These are phyloP conservation scores for Fusarium mundagurra DNA, from an alignment of 2,329 filamentous ascomycete genomes.

Conservation along the genomic window DNA sequence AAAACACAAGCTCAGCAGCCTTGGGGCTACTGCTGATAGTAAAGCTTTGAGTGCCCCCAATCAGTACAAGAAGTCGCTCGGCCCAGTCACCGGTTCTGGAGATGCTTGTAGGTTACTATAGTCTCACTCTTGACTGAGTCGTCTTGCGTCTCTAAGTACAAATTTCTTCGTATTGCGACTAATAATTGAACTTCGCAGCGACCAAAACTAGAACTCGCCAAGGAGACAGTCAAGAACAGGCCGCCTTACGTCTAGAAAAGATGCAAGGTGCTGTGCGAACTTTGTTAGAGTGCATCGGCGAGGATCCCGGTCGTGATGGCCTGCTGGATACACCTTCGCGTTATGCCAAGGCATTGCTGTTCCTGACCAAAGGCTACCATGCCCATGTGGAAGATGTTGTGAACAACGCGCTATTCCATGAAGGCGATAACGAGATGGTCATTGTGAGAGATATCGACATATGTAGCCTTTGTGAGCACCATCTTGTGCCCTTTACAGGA, in stretches of 20 bases:
- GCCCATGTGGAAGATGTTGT: conserved; percentile 91
- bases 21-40: conserved; percentile 43
- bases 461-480: conserved; percentile 86
- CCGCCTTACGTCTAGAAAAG: conserved; percentile 62
- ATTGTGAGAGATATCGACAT: conserved; percentile 98
- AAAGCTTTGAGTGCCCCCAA: conserved; percentile 38
- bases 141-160: neutral
- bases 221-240: conserved; percentile 58
- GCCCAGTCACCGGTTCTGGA: conserved; percentile 68
- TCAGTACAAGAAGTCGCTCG: conserved; percentile 55
- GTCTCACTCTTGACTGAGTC: neutral
- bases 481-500: conserved; percentile 93
- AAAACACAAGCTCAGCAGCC: neutral
- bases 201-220: conserved; percentile 67
- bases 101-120: conserved; percentile 59
- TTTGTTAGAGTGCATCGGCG: conserved; percentile 73
- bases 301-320: conserved; percentile 72
- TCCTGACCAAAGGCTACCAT: conserved; percentile 96
- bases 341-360: conserved; percentile 94
- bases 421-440: conserved; percentile 95
- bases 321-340: conserved; percentile 78
- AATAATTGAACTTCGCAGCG: neutral
- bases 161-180: conserved; percentile 55
- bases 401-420: conserved; percentile 93
- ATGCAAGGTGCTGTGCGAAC: conserved; percentile 71